phyloP scores from a whole-genome alignment of 768 basidiomycete genomes.

The Leccinum uliginosum region DNA sequence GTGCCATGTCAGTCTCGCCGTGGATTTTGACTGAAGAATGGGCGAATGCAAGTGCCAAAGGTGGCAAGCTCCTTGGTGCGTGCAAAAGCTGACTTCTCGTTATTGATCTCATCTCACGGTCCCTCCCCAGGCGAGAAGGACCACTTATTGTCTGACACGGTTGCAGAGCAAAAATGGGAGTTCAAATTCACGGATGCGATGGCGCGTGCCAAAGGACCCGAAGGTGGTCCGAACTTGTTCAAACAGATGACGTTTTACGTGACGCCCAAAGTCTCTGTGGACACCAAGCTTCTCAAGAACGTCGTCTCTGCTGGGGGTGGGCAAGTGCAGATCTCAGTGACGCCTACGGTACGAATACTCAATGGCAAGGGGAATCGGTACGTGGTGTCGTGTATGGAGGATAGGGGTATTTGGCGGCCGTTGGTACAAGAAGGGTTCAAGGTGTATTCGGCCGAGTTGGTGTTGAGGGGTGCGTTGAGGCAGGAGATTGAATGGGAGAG shows the following conservation, averaged over 20 bases:
- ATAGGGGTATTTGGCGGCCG: slow-evolving; percentile 62
- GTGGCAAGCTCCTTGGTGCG: slow-evolving; percentile 61
- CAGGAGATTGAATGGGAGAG: slow-evolving; percentile 68
- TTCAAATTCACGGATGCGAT: slow-evolving; percentile 64
- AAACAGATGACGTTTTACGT: slow-evolving; percentile 68
- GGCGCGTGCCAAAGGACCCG: slow-evolving; percentile 45
- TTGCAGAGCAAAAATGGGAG: slow-evolving; percentile 60
- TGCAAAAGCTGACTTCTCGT: slow-evolving; percentile 5
- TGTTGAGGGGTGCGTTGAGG: slow-evolving; percentile 58
- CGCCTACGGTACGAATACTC: slow-evolving; percentile 53
- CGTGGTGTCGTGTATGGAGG: slow-evolving; percentile 64
- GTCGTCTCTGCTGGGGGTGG: slow-evolving; percentile 72
- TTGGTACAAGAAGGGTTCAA: slow-evolving; percentile 45
- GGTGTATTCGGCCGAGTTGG: slow-evolving; percentile 67
- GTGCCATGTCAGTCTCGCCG: slow-evolving; percentile 62
- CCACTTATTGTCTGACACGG: slow-evolving; percentile 56
- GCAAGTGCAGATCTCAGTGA: slow-evolving; percentile 47
- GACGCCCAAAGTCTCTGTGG: slow-evolving; percentile 59
- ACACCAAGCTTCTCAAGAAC: slow-evolving; percentile 58
- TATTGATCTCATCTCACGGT: neutral
- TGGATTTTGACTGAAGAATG: slow-evolving; percentile 64
- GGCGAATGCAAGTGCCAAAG: slow-evolving; percentile 56
- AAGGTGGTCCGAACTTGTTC: slow-evolving; percentile 50
- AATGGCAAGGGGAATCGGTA: slow-evolving; percentile 46
- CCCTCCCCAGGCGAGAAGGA: slow-evolving; percentile 51